These are phyloP conservation scores for Moesziomyces sp. DNA, from an alignment of 1,284 basidiomycete species.

Conservation along the genomic window DNA sequence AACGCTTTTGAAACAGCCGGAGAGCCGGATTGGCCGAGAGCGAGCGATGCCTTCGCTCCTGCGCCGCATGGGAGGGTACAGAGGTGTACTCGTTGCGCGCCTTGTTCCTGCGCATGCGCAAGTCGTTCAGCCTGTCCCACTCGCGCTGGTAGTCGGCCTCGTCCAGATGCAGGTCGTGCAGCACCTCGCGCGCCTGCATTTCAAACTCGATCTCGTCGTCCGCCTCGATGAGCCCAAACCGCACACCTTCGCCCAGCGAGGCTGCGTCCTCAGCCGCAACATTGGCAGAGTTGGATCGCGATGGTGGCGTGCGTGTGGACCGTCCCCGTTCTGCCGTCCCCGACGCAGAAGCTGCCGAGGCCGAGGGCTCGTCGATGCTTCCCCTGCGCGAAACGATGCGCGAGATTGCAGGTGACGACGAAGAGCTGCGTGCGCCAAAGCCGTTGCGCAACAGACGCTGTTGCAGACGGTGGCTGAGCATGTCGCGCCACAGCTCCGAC, in stretches of 20 bases:
- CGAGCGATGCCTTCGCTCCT: constrained; percentile 10
- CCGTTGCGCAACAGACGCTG: constrained; percentile 25
- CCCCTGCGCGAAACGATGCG: constrained; percentile 19
- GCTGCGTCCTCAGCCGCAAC: not conserved
- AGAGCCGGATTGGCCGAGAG: constrained; percentile 32
- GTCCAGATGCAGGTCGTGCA: constrained; percentile 32
- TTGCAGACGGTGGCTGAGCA: constrained; percentile 38
- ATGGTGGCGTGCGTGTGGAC: not conserved
- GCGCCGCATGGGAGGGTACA: constrained; percentile 7
- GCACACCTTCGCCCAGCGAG: constrained; percentile 16
- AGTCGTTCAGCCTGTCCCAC: constrained; percentile 37
- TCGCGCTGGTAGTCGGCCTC: constrained; percentile 34
- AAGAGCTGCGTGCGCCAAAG: constrained; percentile 7
- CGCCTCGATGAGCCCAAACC: constrained; percentile 37
- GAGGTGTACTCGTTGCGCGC: constrained; percentile 44
- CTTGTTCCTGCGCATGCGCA: constrained; percentile 33
- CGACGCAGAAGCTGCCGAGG: constrained; percentile 3
- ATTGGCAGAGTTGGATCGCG: constrained; percentile 2
- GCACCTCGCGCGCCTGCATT: constrained; percentile 42
- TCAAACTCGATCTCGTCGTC: constrained; percentile 52
- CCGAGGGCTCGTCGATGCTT: constrained; percentile 15
- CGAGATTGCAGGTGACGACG: constrained; percentile 20
- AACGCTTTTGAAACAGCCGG: constrained; percentile 32
- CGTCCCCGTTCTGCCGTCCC: constrained; percentile 9
- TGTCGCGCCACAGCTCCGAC: constrained; percentile 43